A percentile compares a stretch with the other conserved stretches of the same genome.
These are phyloP conservation scores for Paramecium tetraurelia DNA, from an alignment of 73 alveolate genomes.

Conservation along the genomic window DNA sequence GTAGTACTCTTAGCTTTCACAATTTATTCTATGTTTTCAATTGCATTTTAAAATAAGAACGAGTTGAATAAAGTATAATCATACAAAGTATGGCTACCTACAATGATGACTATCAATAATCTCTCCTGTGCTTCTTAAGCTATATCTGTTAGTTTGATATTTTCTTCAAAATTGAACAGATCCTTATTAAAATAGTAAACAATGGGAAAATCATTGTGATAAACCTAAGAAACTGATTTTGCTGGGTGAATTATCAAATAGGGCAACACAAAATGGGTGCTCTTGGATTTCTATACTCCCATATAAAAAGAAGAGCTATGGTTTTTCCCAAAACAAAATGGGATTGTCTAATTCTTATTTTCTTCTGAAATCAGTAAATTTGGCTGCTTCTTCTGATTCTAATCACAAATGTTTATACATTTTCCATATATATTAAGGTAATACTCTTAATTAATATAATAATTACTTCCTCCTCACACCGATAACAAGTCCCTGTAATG, in stretches of 20 bases:
- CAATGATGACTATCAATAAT: not conserved
- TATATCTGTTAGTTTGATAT: not conserved
- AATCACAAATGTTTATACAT: not conserved
- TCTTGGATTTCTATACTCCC: not conserved
- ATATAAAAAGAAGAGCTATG: not conserved
- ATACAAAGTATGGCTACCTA: not conserved
- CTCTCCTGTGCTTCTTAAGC: not conserved
- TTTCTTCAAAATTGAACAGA: not conserved
- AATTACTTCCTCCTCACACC: not conserved
- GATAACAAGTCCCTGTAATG: not conserved
- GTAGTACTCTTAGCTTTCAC: not conserved
- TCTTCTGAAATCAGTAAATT: not conserved
- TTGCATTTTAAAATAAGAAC: not conserved
- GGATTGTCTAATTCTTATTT: not conserved
- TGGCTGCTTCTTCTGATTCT: not conserved
- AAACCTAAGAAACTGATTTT: not conserved
- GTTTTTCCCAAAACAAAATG: not conserved
- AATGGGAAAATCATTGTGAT: not conserved
- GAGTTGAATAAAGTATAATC: not conserved
- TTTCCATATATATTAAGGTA: not conserved
- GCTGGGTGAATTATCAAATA: slow-evolving; percentile 3
- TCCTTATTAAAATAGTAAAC: slow-evolving; percentile 11
- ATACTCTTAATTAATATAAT: not conserved
- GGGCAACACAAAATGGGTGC: not conserved
- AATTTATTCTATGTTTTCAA: not conserved